Conservation (phyloP, 1,284 basidiomycete genomes). For the Uromyces viciae-fabae region DNA sequence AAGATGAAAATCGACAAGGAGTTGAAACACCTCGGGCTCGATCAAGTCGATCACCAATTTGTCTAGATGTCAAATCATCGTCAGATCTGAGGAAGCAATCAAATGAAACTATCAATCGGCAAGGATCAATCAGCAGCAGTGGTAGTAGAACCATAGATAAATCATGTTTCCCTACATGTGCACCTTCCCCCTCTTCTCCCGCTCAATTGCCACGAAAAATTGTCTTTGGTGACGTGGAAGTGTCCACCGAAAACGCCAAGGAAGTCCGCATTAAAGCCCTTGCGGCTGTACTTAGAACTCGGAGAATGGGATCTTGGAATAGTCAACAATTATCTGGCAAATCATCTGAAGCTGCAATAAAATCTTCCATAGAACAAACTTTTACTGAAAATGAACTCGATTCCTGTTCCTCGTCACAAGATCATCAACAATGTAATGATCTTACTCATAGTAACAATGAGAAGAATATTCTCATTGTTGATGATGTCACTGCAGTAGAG, state of each 20-base stretch:
- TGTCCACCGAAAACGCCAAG: slow-evolving; percentile 25
- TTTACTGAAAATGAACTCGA: neutral
- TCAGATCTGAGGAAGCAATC: neutral
- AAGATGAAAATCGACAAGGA: slow-evolving; percentile 21
- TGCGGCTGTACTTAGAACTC: slow-evolving; percentile 27
- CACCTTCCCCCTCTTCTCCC: neutral
- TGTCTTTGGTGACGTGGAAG: slow-evolving; percentile 43
- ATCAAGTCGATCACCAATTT: slow-evolving; percentile 8
- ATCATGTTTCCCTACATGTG: neutral
- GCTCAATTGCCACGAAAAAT: slow-evolving; percentile 35
- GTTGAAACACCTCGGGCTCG: slow-evolving; percentile 16
- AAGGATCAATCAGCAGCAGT: neutral
- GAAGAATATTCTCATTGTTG: too few species aligned
- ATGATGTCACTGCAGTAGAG: too few species aligned
- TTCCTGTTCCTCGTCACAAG: neutral
- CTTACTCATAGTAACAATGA: too few species aligned
- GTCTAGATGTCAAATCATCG: neutral
- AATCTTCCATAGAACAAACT: neutral
- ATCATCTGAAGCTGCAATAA: neutral
- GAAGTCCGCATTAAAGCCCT: slow-evolving; percentile 32
- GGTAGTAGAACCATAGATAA: neutral
- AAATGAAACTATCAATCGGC: neutral
- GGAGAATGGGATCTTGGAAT: slow-evolving; percentile 31
- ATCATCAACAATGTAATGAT: neutral
- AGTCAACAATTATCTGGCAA: neutral